Base-by-base conservation (phyloP, 192 early-diverging fungal genomes). In the Spizellomyces sp. region DNA sequence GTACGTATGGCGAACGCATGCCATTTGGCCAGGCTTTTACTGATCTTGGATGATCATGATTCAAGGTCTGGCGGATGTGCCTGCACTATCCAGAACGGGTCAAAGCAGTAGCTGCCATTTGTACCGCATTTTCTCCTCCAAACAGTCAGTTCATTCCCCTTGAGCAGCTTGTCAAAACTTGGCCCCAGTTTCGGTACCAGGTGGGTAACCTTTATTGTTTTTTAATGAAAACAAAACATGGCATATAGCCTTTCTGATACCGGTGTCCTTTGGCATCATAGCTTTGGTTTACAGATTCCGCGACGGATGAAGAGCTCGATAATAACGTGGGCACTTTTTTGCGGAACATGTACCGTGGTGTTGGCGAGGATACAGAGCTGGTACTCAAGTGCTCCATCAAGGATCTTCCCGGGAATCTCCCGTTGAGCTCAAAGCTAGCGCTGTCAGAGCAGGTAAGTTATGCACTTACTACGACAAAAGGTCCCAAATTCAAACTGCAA, bases 1-100 rank as follows among this genome's bases (percentile, higher is more conserved):
- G 77, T 48, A 54, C 12, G 50, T 36, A 36, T 36, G 27, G 3
- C 27, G 27, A 3, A 36, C 3, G 27, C 27, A 36, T 36, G 27
- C 27, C 27, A 36, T 36, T 36, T 36, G 27, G 27, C 27, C 27
- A 36, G n/a, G 50, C 50, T 12, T 54, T 54, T 2, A 54, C 17
- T 54, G 50, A 12, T 54, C 50, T 54, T 19, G 50, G 50, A 4
- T 54, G 17, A 54, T 12, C 17, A 4, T 54, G 14, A 17, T 22
- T 45, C 44, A 17, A 43, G 17, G 77, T 75, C 17, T 91, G 89
- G 88, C 68, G 83, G n/a, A 70, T 88, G 36, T 77, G 80, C 9
- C 67, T 82, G 48, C 82, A 77, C 66, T 86, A 85, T 68, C 88
- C 91, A 8, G 81, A 90, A 19, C 84, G 87, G 15, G 83, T 88